Evolutionary conservation across 352 stramenopile genomes (phyloP).

Genomic region (Phytophthora vignae): DNA sequence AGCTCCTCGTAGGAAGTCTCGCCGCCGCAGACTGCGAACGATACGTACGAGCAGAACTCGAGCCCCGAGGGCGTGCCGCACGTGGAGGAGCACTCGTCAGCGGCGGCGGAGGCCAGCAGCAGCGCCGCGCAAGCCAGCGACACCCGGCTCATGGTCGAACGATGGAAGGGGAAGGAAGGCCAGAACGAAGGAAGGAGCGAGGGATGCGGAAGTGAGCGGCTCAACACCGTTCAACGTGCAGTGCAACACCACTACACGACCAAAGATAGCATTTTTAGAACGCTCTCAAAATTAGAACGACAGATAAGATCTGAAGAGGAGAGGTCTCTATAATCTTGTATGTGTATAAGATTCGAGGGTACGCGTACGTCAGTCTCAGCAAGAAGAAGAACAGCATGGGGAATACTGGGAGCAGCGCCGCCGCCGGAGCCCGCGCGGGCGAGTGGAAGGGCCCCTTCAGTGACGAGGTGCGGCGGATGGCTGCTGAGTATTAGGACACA

Average conservation of each 20-base stretch:
- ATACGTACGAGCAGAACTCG: conserved; percentile 84
- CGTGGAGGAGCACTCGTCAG: conserved; percentile 73
- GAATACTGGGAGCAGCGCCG: conserved; percentile 37
- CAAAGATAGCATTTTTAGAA: conserved; percentile 2
- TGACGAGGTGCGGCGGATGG: conserved; percentile 53
- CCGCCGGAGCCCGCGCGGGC: conserved; percentile 4
- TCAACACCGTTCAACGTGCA: conserved; percentile 5
- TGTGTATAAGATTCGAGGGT: neutral
- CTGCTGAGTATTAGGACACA: neutral
- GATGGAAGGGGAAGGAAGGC: neutral
- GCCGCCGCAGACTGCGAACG: conserved; percentile 68
- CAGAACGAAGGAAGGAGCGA: neutral
- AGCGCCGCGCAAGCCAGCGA: conserved; percentile 23
- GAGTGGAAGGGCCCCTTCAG: conserved; percentile 88
- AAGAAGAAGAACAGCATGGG: conserved; percentile 40
- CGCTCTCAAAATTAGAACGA: conserved; percentile 10
- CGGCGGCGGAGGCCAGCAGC: conserved; percentile 11
- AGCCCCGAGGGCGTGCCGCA: conserved; percentile 79
- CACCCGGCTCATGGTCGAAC: conserved; percentile 16
- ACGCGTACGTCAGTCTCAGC: conserved; percentile 24
- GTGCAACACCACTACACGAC: neutral
- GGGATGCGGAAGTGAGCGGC: conserved; percentile 23
- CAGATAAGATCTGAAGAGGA: neutral
- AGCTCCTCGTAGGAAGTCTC: conserved; percentile 72
- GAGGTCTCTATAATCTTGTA: neutral